These are phyloP conservation scores for Apiotrichum montevideense DNA, from an alignment of 1,284 basidiomycete species.

Conservation along the genomic window DNA sequence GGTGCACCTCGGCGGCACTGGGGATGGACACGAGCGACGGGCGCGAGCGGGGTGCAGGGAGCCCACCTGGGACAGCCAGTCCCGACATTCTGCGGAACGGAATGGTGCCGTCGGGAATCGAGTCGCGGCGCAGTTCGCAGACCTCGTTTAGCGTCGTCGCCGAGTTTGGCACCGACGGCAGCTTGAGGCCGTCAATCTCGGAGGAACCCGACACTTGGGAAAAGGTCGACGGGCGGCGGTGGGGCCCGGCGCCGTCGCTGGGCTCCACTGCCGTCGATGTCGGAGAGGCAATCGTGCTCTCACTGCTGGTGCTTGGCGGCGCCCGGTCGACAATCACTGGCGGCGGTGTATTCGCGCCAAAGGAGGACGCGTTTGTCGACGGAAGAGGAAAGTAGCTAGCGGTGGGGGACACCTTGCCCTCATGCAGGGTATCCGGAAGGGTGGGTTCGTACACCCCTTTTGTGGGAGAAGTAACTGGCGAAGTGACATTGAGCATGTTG, in stretches of 20 bases:
- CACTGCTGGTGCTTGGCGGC: not conserved
- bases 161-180: no score
- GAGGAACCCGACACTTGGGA: not conserved
- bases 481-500: not conserved
- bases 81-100: not conserved
- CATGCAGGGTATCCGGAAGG: not conserved
- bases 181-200: not conserved
- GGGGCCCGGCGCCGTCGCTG: not conserved
- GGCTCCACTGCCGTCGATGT: not conserved
- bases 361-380: no score
- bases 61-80: not conserved
- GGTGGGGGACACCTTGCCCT: not conserved
- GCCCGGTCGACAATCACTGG: not conserved
- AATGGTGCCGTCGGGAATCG: conserved; percentile 1
- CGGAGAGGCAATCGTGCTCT: not conserved
- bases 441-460: not conserved
- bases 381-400: not conserved
- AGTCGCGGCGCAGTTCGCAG: not conserved
- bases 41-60: not conserved
- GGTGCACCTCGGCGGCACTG: not conserved
- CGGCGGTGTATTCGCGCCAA: no score
- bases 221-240: not conserved
- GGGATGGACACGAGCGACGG: not conserved
- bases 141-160: no score
- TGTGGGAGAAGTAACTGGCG: conserved; percentile 3